Conservation (phyloP, 179 eudicot genomes). For the Drosera spatulata region DNA sequence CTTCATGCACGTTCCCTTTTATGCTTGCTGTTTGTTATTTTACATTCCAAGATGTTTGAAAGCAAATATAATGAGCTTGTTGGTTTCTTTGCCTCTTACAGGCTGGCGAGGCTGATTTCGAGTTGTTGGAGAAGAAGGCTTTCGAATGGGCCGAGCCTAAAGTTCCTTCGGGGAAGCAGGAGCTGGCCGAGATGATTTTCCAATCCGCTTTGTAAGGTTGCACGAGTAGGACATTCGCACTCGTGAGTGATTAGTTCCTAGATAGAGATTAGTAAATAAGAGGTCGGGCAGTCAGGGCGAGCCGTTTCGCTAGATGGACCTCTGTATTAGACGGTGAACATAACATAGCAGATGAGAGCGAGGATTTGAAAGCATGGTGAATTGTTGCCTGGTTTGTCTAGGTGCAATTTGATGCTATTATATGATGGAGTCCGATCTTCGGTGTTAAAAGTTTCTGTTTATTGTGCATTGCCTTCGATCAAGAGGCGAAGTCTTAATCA, state of each 20-base stretch:
- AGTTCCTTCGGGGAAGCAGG: slow-evolving; percentile 95
- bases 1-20: neutral
- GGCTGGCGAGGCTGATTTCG: slow-evolving; percentile 97
- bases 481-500: too few species aligned
- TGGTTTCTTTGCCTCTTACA: slow-evolving; percentile 10
- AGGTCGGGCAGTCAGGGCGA: too few species aligned
- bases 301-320: too few species aligned
- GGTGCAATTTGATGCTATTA: too few species aligned
- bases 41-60: neutral
- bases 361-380: too few species aligned
- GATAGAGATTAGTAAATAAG: neutral
- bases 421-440: too few species aligned
- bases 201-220: slow-evolving; percentile 49
- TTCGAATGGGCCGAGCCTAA: slow-evolving; percentile 92
- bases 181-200: slow-evolving; percentile 96
- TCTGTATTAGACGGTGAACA: too few species aligned
- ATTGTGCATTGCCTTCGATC: too few species aligned
- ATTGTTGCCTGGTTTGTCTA: too few species aligned
- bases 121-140: slow-evolving; percentile 77
- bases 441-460: too few species aligned
- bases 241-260: neutral
- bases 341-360: too few species aligned
- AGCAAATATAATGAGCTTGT: neutral
- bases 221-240: neutral
- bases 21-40: neutral